Evolutionary conservation across 2,329 filamentous ascomycete species (phyloP), one percentile per base, ranked within the genome.

Genomic region (Stagonosporopsis cucurbitacearum): DNA sequence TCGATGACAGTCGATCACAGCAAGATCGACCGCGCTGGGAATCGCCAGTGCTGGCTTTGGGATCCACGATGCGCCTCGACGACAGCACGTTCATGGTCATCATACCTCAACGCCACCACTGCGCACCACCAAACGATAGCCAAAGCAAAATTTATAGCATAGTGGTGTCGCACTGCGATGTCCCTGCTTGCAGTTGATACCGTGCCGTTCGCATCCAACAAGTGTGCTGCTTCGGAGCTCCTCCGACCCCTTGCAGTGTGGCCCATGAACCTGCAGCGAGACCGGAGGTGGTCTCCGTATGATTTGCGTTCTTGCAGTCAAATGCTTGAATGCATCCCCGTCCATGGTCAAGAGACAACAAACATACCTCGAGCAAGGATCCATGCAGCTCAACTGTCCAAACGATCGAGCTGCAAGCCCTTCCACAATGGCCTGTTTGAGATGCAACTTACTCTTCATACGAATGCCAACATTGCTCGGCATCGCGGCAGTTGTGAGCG

Each of bases 131-230:
- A 28, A 23, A 5, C 23, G 6, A 26, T 28, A 30, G 20, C 8
- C 2, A 9, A 12, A 17, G 9, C 28, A 5, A 20, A 15, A 13
- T n/a, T 22, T 17, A 28, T 13, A 30, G 12, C 35, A 42, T 9
- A 28, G 11, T 33, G 50, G 17, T 17, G n/a, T 37, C 25, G 30
- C n/a, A 13, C 11, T 23, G 30, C 23, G 26, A 26, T 8, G 23
- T 30, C 22, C 36, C 37, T 47, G 50, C 28, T 2, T 39, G 33
- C 33, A 39, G 39, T 49, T 15, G 19, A 39, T 49, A 43, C 51
- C 39, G 39, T 44, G 13, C 44, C 37, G 30, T 37, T 12, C n/a
- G n/a, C n/a, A n/a, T 6, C 30, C 28, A 25, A 15, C 19, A n/a
- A 25, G 22, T 32, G 19, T 20, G 11, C 13, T n/a, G 9, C 11